These are phyloP conservation scores for Cercospora berteroae DNA, from an alignment of 2,329 filamentous ascomycete species.

Conservation along the genomic window DNA sequence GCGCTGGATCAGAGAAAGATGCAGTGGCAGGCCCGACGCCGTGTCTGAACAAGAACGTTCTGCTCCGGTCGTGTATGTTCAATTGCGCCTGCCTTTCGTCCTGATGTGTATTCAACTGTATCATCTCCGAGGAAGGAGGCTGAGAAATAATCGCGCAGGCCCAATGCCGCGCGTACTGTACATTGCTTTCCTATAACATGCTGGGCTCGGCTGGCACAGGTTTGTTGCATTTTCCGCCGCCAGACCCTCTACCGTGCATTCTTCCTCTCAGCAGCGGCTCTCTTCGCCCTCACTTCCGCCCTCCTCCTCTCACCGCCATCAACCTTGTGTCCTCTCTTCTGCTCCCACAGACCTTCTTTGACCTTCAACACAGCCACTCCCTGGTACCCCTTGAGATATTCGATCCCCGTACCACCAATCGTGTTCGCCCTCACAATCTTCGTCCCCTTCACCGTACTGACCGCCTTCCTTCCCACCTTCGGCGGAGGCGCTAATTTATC, in stretches of 20 bases:
- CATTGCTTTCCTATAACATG: background rate
- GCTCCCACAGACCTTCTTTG: conserved; percentile 90
- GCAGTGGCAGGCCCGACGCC: background rate
- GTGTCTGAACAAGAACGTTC: background rate
- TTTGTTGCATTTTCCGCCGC: background rate
- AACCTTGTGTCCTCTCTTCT: conserved; percentile 81
- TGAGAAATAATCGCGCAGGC: background rate
- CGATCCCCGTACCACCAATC: conserved; percentile 73
- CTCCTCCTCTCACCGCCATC: conserved; percentile 92
- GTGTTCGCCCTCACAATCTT: conserved; percentile 65
- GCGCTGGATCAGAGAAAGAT: background rate
- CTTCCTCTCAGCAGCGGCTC: conserved; percentile 73
- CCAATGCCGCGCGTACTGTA: background rate
- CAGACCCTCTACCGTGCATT: conserved; percentile 2
- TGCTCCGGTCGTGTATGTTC: background rate
- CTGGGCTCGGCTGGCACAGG: background rate
- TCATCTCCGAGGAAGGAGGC: background rate
- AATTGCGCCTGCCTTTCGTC: background rate
- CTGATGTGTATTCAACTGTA: background rate
- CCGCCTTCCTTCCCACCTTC: conserved; percentile 36
- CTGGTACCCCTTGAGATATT: conserved; percentile 61
- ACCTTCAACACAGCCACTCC: conserved; percentile 66
- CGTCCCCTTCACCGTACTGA: conserved; percentile 57
- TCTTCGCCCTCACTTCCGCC: conserved; percentile 84
- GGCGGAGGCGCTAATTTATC: conserved; percentile 34